Base-by-base conservation (phyloP, 2,329 filamentous ascomycete species). In the Fusarium beomiforme region DNA sequence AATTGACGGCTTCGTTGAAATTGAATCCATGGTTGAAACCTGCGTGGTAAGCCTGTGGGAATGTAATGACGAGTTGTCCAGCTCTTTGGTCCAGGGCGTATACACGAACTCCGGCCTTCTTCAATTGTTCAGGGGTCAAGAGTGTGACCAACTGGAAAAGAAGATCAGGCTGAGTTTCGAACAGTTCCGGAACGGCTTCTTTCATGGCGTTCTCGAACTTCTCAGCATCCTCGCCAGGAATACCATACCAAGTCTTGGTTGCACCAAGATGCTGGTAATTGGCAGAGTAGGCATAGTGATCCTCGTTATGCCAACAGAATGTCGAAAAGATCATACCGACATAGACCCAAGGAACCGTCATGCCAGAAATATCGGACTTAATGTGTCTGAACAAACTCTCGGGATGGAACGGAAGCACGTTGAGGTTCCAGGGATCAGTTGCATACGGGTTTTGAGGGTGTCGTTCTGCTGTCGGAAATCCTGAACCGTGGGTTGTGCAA, bases 291-390 rank as follows among this genome's bases (percentile, higher is more conserved):
- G 96, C 92, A 79, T 97, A 98, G 78, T 99, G 96, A 77, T 99
- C 96, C 78, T 99, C 96, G 71, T 97, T 98, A 80, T 99, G 96
- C 96, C 96, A 99, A 81, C 96, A 99, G 78, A 99, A 99, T 0
- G 96, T 98, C 0, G 96, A 99, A 79, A 99, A 99, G 41, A 97
- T 97, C 96, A 99, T 99, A 68, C 96, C 96, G 7, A 99, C 96
- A 78, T 99, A 99, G 6, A 99, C 90, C 96, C 96, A 99, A 1
- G 96, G 96, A 11, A 99, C 95, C 0, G 96, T 99, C 96, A 99
- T 99, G 39, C 96, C 96, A 4, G 96, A 98, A 57, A 99, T 97
- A 78, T 99, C 96, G 0, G 95, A 94, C 80, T 98, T 98, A 85
- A 99, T 98, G 76, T 99, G 93, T 51, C 95, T 90, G 84, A 99